Conservation (phyloP, 768 basidiomycete species). For the Rhizopogon rudus region DNA sequence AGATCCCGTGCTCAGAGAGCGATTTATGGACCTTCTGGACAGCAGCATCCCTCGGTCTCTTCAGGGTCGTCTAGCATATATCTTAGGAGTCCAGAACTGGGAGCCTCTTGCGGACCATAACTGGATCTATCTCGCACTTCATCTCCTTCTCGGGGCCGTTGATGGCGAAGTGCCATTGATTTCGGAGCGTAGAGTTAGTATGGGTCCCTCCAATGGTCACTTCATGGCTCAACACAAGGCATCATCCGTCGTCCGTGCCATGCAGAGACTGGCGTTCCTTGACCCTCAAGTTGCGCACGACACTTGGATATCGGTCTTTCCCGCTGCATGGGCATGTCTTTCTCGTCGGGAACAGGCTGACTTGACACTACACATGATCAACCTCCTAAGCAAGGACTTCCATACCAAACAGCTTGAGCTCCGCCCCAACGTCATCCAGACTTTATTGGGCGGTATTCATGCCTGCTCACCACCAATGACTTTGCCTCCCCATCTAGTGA, state of each 20-base stretch:
- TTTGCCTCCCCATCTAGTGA: constrained; percentile 91
- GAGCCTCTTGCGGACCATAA: constrained; percentile 87
- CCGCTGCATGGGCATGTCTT: constrained; percentile 80
- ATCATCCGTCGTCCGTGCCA: constrained; percentile 59
- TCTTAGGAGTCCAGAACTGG: constrained; percentile 93
- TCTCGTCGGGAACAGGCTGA: constrained; percentile 85
- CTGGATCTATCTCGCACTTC: constrained; percentile 90
- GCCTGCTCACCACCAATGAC: constrained; percentile 85
- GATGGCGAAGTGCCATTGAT: constrained; percentile 40
- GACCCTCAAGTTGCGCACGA: constrained; percentile 76
- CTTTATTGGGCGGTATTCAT: constrained; percentile 78
- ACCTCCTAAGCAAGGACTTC: constrained; percentile 88
- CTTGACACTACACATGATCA: constrained; percentile 84
- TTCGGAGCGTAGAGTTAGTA: constrained; percentile 34
- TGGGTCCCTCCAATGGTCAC: constrained; percentile 27
- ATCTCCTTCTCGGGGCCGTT: constrained; percentile 79
- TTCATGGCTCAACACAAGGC: constrained; percentile 43
- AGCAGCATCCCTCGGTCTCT: constrained; percentile 82
- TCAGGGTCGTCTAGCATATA: constrained; percentile 78
- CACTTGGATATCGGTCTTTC: constrained; percentile 86
- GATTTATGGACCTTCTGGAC: constrained; percentile 89
- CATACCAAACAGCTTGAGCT: constrained; percentile 85
- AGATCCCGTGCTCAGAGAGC: constrained; percentile 71
- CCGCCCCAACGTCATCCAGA: constrained; percentile 90
- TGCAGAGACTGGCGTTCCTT: constrained; percentile 78